Evolutionary conservation across 2,329 filamentous ascomycete species (phyloP).

Genomic region (Fusarium napiforme): DNA sequence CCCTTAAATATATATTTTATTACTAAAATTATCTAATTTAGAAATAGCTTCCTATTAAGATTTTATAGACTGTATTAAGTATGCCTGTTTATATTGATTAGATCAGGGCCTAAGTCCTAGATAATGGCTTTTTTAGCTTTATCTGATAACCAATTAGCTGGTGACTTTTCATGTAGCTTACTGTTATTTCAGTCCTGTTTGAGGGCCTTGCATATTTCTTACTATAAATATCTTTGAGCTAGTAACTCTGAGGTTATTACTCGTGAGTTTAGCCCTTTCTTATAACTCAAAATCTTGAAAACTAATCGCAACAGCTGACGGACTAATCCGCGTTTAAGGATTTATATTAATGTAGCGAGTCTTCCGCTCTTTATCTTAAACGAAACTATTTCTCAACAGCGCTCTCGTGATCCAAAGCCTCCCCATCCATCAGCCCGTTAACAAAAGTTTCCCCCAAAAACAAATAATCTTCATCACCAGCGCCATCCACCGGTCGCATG

Average conservation of each 20-base stretch:
- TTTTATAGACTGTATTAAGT: too few relatives aligned
- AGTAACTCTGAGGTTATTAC: too few relatives aligned
- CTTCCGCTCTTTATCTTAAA: neutral
- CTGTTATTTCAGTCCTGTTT: neutral
- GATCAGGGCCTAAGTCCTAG: too few relatives aligned
- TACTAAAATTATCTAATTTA: too few relatives aligned
- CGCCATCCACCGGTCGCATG: neutral
- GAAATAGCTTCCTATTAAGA: too few relatives aligned
- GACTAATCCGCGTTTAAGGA: neutral
- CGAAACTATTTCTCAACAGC: neutral
- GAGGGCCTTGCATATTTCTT: neutral
- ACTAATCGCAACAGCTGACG: fast-evolving
- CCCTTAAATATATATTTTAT: too few relatives aligned
- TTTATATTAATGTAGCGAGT: fast-evolving
- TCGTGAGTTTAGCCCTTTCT: fast-evolving
- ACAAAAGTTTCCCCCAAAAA: fast-evolving
- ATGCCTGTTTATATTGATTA: too few relatives aligned
- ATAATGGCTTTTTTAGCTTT: neutral
- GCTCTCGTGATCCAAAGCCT: neutral
- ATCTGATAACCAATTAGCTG: neutral
- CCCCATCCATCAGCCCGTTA: neutral
- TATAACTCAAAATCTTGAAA: fast-evolving
- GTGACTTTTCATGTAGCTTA: neutral
- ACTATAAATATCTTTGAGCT: neutral
- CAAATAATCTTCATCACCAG: neutral